Base-by-base conservation (phyloP, 1,139 yeast genomes). In the Diutina neorugosa region DNA sequence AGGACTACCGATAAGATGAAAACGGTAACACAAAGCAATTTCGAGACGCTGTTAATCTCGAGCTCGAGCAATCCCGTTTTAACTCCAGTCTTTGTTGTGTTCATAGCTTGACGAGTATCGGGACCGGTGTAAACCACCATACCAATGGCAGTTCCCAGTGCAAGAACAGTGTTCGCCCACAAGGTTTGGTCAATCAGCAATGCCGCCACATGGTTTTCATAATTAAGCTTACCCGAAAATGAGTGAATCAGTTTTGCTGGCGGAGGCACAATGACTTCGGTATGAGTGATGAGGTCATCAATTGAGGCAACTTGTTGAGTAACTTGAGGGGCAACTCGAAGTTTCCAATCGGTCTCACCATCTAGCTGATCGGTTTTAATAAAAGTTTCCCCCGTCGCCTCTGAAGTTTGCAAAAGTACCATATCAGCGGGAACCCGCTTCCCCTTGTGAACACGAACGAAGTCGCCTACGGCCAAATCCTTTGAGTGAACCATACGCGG, bases 291-390 rank as follows among this genome's bases (percentile, higher is more conserved):
- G 44, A 73, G 58, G 49, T 62, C 64, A n/a, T 60, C 42, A 16
- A 77, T 69, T 3, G 34, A 16, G 0, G 80, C 63, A 52, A 81
- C 57, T 23, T 51, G 44, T 67, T 93, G 98, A 0, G 97, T 88
- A 31, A 82, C 64, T 9, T 82, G 77, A 53, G 82, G 77, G 0
- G 97, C 94, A 37, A 87, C 71, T 60, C 96, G 74, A 54, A 94
- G 73, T 65, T 94, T 94, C 99, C 99, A 94, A 69, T 94, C 99
- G 9, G 99, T 94, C 66, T 94, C 99, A 61, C 99, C 99, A 66
- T 94, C 99, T 53, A 94, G 73, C 67, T 94, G 99, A 70, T 94
- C 99, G 0, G 99, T 94, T 62, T 95, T 86, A 58, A 94, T 87
- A 63, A 94, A 94, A 1, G 93, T 80, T 65, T 93, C 99, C 5